Percentiles rank a stretch among this genome's conserved stretches.
phyloP scores from a whole-genome alignment of 768 basidiomycete species.

The Boletellus emodensis region DNA sequence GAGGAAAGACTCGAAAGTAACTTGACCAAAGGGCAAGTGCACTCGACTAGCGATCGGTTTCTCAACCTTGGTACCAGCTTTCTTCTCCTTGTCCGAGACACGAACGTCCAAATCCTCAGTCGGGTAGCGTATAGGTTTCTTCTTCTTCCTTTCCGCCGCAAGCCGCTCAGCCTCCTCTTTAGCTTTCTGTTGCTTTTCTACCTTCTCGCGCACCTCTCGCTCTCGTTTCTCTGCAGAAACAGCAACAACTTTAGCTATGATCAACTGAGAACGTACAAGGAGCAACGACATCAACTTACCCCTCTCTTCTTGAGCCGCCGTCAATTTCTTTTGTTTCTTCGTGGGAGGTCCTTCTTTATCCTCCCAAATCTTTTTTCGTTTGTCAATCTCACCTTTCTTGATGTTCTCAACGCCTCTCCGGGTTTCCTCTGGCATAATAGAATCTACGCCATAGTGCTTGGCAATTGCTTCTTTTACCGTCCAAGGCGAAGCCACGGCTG shows the following conservation, averaged over 20 bases:
- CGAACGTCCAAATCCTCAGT: conserved; percentile 88
- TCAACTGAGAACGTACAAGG: conserved; percentile 10
- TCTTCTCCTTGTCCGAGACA: conserved; percentile 77
- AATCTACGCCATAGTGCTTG: conserved; percentile 77
- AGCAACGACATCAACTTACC: conserved; percentile 37
- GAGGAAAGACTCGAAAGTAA: conserved; percentile 78
- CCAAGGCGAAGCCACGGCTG: conserved; percentile 94
- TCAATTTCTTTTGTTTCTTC: conserved; percentile 80
- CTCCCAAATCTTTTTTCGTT: conserved; percentile 87
- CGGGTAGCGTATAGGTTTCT: conserved; percentile 87
- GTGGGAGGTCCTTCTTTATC: conserved; percentile 79
- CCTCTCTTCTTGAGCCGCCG: conserved; percentile 69
- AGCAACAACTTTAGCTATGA: conserved; percentile 28
- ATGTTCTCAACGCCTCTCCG: conserved; percentile 73
- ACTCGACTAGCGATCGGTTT: conserved; percentile 62
- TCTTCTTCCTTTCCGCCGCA: conserved; percentile 79
- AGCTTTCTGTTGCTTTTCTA: conserved; percentile 56
- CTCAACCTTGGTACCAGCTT: conserved; percentile 64
- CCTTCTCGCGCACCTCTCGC: conserved; percentile 65
- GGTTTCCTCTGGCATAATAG: conserved; percentile 82
- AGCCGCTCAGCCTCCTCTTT: conserved; percentile 71
- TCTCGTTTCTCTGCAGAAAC: conserved; percentile 58
- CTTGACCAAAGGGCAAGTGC: conserved; percentile 65
- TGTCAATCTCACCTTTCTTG: conserved; percentile 87
- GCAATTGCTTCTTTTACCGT: conserved; percentile 86